Evolutionary conservation across 208 protist species (phyloP).

Genomic region (Acanthamoeba castellanii): DNA sequence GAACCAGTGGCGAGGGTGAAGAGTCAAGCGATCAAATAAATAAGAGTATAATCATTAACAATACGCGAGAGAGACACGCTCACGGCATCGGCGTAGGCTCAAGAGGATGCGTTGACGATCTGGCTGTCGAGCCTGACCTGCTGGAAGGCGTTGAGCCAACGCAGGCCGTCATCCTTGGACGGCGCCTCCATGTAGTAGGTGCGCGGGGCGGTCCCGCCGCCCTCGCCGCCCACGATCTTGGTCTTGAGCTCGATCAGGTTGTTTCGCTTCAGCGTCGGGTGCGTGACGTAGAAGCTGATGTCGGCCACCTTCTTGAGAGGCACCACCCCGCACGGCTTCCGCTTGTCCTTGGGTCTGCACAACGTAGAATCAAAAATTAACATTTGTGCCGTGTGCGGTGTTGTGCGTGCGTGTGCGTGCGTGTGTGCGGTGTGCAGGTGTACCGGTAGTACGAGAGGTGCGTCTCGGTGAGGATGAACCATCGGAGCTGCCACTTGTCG

Average conservation of each 20-base stretch:
- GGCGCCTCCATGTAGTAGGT: slow-evolving; percentile 54
- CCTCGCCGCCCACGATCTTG: slow-evolving; percentile 9
- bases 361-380: not conserved
- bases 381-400: no score
- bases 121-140: slow-evolving; percentile 39
- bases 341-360: slow-evolving; percentile 39
- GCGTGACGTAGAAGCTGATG: slow-evolving; percentile 8
- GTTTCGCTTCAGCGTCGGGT: slow-evolving; percentile 5
- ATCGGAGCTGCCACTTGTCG: slow-evolving; percentile 49
- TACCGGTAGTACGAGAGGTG: slow-evolving; percentile 17
- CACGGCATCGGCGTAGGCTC: not conserved
- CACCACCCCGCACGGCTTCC: not conserved
- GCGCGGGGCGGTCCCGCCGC: not conserved
- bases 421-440: not conserved
- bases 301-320: slow-evolving; percentile 1
- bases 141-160: slow-evolving; percentile 67
- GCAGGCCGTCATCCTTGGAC: slow-evolving; percentile 59
- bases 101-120: not conserved
- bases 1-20: no score
- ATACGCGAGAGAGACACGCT: no score
- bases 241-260: slow-evolving; percentile 70
- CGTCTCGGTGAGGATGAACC: slow-evolving; percentile 44
- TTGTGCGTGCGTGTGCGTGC: no score
- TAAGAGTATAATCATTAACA: no score
- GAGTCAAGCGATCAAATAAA: no score